Evolutionary conservation across 805 yeast species (phyloP), one percentile per base, ranked within the genome.

Genomic region (Kockiozyma suomiensis): DNA sequence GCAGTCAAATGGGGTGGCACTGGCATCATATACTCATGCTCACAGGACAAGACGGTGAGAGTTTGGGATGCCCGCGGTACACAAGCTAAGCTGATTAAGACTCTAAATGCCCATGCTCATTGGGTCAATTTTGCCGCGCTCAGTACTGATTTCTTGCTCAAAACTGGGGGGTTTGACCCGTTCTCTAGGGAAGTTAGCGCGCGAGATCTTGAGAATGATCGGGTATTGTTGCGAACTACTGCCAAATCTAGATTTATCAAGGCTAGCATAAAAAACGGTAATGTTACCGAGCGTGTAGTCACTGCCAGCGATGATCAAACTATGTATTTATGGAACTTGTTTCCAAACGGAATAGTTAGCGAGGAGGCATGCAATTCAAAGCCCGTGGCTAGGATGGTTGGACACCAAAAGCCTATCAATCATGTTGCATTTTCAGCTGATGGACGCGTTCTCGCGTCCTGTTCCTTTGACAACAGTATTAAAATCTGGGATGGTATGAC

Each of bases 1-100:
- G 90, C 97, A 76, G 96, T 92, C n/a, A 91, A 86, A 73, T 94
- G 99, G 99, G 89, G 97, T 59, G 99, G 99, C 1, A 77, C 84
- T 48, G 90, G 91, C 54, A 79, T 87, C 19, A 79, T 94, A 37
- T 94, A 92, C 73, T 84, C 96, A 33, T 92, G 89, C 0, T 91
- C 97, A 7, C 98, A 94, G 70, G 99, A 94, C 74, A 93, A 92
- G 71, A 88, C 97, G 4, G 87, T 94, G 65, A 87, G 86, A 73
- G 89, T 88, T 0, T 94, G 99, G 99, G 93, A 89, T 70, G 84
- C 66, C 4, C 33, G 56, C 17, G 59, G 52, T 6, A 48, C 42
- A 13, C 47, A 38, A 4, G 38, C 52, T 3, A 52, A 42, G 28
- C 48, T 62, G n/a, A 32, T 62, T 21, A 49, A 88, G 71, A 85